Percentiles rank a stretch among this genome's conserved stretches.
These are phyloP conservation scores for Hyaloperonospora arabidopsidis DNA, from an alignment of 352 stramenopile species.

Conservation along the genomic window DNA sequence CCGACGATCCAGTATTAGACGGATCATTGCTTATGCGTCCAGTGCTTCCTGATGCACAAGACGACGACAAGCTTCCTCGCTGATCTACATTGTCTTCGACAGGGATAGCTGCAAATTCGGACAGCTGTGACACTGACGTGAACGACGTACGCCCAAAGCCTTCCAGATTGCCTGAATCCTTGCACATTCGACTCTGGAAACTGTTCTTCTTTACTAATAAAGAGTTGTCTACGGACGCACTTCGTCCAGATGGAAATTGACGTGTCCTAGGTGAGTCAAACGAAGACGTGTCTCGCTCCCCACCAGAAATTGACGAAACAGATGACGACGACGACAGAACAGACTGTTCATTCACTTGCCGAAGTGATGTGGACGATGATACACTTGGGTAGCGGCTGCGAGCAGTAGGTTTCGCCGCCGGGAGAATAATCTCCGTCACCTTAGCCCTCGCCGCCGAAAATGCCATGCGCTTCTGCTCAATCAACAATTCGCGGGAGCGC, in stretches of 20 bases:
- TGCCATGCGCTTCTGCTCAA: conserved; percentile 84
- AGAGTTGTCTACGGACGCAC: conserved; percentile 42
- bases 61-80: conserved; percentile 45
- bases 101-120: conserved; percentile 32
- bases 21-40: conserved; percentile 17
- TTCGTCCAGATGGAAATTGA: conserved; percentile 27
- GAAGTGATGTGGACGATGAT: conserved; percentile 32
- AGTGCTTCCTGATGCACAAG: conserved; percentile 32
- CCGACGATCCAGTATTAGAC: conserved; percentile 28
- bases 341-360: conserved; percentile 31
- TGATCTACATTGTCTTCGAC: conserved; percentile 23
- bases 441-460: conserved; percentile 79
- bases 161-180: conserved; percentile 41
- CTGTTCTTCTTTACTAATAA: conserved; percentile 45
- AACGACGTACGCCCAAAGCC: conserved; percentile 68
- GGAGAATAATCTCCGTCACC: conserved; percentile 80
- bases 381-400: conserved; percentile 48
- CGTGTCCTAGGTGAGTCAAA: conserved; percentile 25
- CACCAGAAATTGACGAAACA: conserved; percentile 29
- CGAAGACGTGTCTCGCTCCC: conserved; percentile 23
- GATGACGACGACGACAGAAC: conserved; percentile 37
- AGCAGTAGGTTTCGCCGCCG: conserved; percentile 36
- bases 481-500: conserved; percentile 63
- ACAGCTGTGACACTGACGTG: conserved; percentile 59
- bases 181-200: conserved; percentile 31